Conservation (phyloP, 1,139 yeast species). For the Geotrichum europaeum region DNA sequence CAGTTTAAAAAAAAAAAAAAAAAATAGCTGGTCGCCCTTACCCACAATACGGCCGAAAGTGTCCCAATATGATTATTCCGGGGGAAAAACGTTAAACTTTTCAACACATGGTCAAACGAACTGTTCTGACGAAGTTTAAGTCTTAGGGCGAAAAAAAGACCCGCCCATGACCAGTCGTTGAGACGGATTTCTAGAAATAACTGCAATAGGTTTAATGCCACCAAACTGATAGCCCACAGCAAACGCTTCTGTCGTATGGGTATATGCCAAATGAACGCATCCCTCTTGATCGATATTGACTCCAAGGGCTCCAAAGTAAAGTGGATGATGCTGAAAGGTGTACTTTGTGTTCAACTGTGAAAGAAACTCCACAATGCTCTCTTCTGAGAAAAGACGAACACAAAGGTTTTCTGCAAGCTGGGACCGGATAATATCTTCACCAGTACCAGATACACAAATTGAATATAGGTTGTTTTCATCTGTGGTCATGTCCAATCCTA, state of each 20-base stretch:
- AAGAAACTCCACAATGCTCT: neutral
- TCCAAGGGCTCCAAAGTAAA: conserved; percentile 25
- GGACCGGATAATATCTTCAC: conserved; percentile 34
- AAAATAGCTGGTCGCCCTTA: neutral
- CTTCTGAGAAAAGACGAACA: conserved; percentile 1
- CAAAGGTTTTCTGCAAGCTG: conserved; percentile 25
- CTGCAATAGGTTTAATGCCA: neutral
- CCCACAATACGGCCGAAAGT: neutral
- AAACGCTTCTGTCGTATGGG: conserved; percentile 28
- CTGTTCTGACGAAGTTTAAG: neutral
- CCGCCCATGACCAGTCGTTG: neutral
- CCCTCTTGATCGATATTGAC: conserved; percentile 13
- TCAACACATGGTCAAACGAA: neutral
- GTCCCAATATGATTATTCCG: neutral
- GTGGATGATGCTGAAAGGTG: conserved; percentile 22
- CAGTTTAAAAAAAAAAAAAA: neutral
- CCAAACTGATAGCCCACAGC: conserved; percentile 20
- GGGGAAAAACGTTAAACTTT: neutral
- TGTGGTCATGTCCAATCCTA: conserved; percentile 27
- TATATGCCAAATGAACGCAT: conserved; percentile 17
- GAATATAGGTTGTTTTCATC: conserved; percentile 15
- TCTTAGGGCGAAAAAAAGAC: neutral
- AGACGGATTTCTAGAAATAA: neutral
- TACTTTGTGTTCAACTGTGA: neutral
- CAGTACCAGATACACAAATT: conserved; percentile 33